Evolutionary conservation across 192 early-diverging fungal genomes (phyloP), one percentile per base, ranked within the genome.

Genomic region (Phycomyces nitens): DNA sequence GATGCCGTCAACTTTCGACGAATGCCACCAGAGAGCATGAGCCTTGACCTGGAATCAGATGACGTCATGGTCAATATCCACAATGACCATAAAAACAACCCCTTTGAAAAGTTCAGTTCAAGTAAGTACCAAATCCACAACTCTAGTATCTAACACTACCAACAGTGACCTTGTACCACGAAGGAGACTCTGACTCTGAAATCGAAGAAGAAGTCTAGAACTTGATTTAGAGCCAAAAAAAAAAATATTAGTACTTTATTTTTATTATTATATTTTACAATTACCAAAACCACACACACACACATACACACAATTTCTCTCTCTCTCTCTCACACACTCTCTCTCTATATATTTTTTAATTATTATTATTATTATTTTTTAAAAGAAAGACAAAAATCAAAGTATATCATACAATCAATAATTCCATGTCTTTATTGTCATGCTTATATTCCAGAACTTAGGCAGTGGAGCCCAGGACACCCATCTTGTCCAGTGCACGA

Each of bases 1-100:
- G 89, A 92, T 66, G 85, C 86, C 0, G 63, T 85, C 34, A 90
- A 89, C 50, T 91, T 91, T 61, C 52, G 89, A 53, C 69, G 77
- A 40, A 62, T 39, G 58, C 56, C 34, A 12, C 41, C 53, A 12
- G 89, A 91, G 43, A 86, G 80, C 51, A n/a, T 79, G 22, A 82
- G 81, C 56, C 64, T 90, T 62, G 89, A 90, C 64, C 78, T 90
- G 11, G 87, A 86, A 22, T 66, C 73, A 3, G 89, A 86, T 39
- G 70, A 71, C 12, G 52, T 80, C 18, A 66, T 83, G 52, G 44
- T 47, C 15, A 47, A 3, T 3, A n/a, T 47, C 3, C 44, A 47
- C 12, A 47, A 47, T 18, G 76, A 73, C n/a, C 16, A 18, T 23
- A 61, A 66, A 8, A 75, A 74, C 29, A 83, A 85, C 66, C 75